Conservation (phyloP, 495 filamentous ascomycete genomes). For the Neurospora intermedia region DNA sequence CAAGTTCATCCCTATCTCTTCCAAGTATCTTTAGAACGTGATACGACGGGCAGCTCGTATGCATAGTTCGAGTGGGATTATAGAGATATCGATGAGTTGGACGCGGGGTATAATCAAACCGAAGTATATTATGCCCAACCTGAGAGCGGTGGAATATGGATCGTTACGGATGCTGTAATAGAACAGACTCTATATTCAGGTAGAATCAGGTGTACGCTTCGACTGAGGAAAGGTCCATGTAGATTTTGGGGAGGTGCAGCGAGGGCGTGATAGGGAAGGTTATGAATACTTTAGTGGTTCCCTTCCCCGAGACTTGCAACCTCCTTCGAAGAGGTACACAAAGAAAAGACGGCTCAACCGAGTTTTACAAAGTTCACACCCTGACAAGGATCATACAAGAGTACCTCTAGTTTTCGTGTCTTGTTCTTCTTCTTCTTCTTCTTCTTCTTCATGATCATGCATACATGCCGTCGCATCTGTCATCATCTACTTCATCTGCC, state of each 20-base stretch:
- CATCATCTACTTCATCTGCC: background rate
- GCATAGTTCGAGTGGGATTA: background rate
- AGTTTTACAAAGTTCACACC: background rate
- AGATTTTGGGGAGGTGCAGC: background rate
- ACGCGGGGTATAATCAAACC: background rate
- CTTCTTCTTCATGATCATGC: background rate
- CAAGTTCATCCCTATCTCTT: conserved; percentile 44
- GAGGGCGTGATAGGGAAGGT: background rate
- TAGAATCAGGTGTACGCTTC: background rate
- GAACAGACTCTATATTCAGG: background rate
- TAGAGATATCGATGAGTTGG: background rate
- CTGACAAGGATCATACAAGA: background rate
- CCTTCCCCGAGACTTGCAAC: background rate
- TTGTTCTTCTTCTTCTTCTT: background rate
- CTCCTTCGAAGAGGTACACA: background rate
- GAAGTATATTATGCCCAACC: background rate
- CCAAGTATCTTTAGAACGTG: background rate
- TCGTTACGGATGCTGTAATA: background rate
- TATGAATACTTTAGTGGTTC: background rate
- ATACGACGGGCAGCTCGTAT: background rate
- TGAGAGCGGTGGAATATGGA: background rate
- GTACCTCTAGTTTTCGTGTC: background rate
- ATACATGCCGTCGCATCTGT: background rate
- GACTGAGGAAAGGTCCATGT: background rate
- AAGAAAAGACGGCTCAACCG: background rate